Conservation (phyloP, 1,284 basidiomycete species). For the Naganishia liquefaciens region DNA sequence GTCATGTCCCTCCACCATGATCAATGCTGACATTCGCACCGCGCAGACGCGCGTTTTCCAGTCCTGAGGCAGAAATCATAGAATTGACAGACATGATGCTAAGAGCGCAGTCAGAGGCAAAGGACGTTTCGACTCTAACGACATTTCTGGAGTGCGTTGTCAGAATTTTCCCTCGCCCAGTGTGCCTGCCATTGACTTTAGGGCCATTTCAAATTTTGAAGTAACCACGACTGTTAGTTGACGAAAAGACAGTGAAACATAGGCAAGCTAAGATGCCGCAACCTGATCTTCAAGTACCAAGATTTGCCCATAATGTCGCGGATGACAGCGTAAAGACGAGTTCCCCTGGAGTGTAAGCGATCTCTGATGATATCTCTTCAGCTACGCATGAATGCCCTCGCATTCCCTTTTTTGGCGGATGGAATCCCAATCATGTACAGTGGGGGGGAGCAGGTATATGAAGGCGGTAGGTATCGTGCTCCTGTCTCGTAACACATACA, state of each 20-base stretch:
- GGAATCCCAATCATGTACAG: constrained; percentile 63
- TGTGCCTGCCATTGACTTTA: not conserved
- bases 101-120: constrained; percentile 42
- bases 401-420: constrained; percentile 55
- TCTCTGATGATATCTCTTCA: constrained; percentile 25
- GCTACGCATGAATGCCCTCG: constrained; percentile 55
- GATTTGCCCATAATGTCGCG: constrained; percentile 46
- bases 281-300: constrained; percentile 16
- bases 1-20: too few relatives aligned
- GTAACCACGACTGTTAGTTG: constrained; percentile 52
- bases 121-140: constrained; percentile 52
- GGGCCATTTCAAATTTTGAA: constrained; percentile 23
- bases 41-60: constrained; percentile 46
- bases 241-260: not conserved
- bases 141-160: constrained; percentile 54
- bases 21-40: not conserved
- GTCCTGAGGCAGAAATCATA: constrained; percentile 38
- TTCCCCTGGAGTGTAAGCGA: constrained; percentile 24
- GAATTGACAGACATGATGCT: constrained; percentile 48
- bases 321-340: constrained; percentile 43
- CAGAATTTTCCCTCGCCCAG: not conserved
- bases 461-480: constrained; percentile 38
- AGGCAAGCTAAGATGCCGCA: not conserved
- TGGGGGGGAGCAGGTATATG: constrained; percentile 57
- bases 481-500: not conserved